These are phyloP conservation scores for Ambrosiella xylebori DNA, from an alignment of 2,329 filamentous ascomycete genomes.

Conservation along the genomic window DNA sequence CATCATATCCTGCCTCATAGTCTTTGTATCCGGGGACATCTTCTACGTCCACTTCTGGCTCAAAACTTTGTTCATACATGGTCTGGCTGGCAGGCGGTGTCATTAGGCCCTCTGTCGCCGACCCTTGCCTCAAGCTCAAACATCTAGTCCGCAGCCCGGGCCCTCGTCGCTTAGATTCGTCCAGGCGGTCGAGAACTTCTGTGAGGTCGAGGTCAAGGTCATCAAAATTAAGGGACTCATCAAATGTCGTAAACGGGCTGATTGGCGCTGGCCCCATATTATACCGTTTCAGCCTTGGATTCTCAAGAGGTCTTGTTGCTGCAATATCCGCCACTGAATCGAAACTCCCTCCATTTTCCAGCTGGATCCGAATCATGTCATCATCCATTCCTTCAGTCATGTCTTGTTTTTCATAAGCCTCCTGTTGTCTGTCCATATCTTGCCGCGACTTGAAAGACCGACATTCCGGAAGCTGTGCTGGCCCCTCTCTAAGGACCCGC, in stretches of 20 bases:
- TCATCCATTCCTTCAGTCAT: neutral
- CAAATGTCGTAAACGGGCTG: no score
- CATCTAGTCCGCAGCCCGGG: neutral
- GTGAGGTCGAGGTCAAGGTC: neutral
- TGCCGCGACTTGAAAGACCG: neutral
- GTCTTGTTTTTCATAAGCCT: neutral
- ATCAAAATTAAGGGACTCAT: no score
- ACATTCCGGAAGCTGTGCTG: neutral
- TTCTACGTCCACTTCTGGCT: conserved; percentile 1
- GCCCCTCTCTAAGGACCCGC: neutral
- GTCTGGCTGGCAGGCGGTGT: conserved; percentile 4
- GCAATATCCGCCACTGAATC: no score
- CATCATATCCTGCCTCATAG: neutral
- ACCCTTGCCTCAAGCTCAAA: neutral
- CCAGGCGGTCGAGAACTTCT: neutral
- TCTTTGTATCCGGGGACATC: neutral
- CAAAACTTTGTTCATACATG: neutral
- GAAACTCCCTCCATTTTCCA: neutral
- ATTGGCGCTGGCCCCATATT: no score
- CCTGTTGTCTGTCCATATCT: neutral
- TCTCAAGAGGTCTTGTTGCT: no score
- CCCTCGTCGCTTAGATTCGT: neutral
- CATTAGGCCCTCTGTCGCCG: neutral
- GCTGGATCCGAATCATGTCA: neutral
- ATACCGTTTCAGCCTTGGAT: no score